Base-by-base conservation (phyloP, 2,329 filamentous ascomycete genomes). In the Cladosporium sp. region DNA sequence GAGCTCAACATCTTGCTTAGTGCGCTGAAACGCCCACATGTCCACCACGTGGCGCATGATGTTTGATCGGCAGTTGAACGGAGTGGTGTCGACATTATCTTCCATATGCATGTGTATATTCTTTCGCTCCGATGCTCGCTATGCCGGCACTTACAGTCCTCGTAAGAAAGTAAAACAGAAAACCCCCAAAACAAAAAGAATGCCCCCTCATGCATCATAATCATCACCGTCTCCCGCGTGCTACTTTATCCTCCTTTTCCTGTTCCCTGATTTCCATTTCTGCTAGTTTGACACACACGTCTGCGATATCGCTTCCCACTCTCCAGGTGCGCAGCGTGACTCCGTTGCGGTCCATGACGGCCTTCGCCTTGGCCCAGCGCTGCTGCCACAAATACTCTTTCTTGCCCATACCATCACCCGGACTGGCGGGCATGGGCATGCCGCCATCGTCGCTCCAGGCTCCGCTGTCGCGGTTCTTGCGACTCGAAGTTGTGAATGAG, bases 291-390 rank as follows among this genome's bases (percentile, higher is more conserved):
- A 88, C 82, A 2, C 89, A 88, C 76, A 91, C 89, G 0, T 81
- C 81, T 64, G 86, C 81, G 8, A 91, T 89, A 79, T 95, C 91
- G 30, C 83, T 81, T 0, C 91, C 91, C 13, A 84, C 85, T 49
- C 89, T 83, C 91, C 91, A 95, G 23, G 85, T 91, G 68, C 90
- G 86, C 39, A 95, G 75, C 69, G 84, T 79, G 0, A 95, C 89
- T 4, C 89, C 89, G 46, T 88, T 80, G 5, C 81, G 79, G n/a
- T 86, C 85, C 11, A 94, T 81, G 32, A 87, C 80, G 49, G 82
- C 80, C 68, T 90, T 87, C 3, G 91, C 91, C 53, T 86, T 80
- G 49, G 84, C 84, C 79, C 91, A 86, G 48, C 91, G 80, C 64
- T 88, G 84, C 67, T 84, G 82, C 91, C 91, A 95, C 57, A 92